Evolutionary conservation across 352 stramenopile genomes (phyloP).

Genomic region (Thraustochytrium sp.): DNA sequence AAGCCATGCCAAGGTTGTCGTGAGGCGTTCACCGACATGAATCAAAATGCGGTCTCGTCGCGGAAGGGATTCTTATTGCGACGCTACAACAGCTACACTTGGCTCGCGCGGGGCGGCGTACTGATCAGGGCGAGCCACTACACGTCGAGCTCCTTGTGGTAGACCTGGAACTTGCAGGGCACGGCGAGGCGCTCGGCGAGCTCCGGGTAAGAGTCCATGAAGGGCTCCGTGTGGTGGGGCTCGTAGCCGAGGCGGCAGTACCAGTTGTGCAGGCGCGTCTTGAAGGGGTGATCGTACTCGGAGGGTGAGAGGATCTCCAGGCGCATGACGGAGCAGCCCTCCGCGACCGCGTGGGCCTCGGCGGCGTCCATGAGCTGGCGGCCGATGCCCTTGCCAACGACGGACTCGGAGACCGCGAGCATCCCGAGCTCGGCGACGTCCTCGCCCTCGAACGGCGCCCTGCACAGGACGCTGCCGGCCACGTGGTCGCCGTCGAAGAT

Average conservation of each 20-base stretch:
- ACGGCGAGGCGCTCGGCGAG: neutral
- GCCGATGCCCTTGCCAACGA: neutral
- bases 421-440: neutral
- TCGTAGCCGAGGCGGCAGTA: neutral
- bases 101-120: no score
- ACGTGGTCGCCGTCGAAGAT: neutral
- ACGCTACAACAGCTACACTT: no score
- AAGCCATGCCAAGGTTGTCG: no score
- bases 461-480: neutral
- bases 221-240: neutral
- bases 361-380: neutral
- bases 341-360: neutral
- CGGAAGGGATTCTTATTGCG: no score
- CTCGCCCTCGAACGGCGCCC: neutral
- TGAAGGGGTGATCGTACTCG: neutral
- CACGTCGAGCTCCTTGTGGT: no score
- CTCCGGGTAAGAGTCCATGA: neutral
- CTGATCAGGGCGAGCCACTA: no score
- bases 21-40: no score
- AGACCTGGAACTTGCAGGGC: neutral
- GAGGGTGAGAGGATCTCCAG: neutral
- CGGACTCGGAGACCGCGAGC: neutral
- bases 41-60: no score
- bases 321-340: neutral
- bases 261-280: neutral